Evolutionary conservation across 2,329 filamentous ascomycete genomes (phyloP).

Genomic region (Sclerotinia minor): DNA sequence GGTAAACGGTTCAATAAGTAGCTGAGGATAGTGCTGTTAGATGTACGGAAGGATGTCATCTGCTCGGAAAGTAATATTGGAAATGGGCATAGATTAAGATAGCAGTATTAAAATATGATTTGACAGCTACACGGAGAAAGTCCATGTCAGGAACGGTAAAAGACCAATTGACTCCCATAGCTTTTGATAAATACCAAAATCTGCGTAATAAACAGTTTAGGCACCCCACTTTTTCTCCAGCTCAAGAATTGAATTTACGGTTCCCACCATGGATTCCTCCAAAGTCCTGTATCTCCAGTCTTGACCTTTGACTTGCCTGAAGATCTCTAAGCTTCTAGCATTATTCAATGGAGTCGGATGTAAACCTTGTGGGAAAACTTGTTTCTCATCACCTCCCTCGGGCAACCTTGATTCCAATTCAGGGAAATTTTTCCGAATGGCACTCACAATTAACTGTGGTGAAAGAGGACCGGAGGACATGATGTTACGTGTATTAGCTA

Average conservation of each 20-base stretch:
- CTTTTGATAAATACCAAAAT: not conserved
- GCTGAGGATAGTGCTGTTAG: not conserved
- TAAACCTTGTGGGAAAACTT: slow-evolving; percentile 33
- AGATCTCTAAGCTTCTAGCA: slow-evolving; percentile 28
- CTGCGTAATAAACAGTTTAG: not conserved
- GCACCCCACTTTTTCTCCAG: slow-evolving; percentile 32
- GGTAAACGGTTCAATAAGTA: not conserved
- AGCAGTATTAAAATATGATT: no score
- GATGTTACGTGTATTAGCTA: slow-evolving; percentile 61
- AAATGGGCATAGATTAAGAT: not conserved
- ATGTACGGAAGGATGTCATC: not conserved
- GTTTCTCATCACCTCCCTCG: slow-evolving; percentile 44
- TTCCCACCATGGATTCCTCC: slow-evolving; percentile 38
- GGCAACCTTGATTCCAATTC: slow-evolving; percentile 49
- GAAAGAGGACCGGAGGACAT: slow-evolving; percentile 55
- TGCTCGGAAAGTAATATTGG: not conserved
- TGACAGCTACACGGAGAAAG: not conserved
- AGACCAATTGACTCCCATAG: not conserved
- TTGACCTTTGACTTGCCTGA: slow-evolving; percentile 15
- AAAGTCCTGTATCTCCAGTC: slow-evolving; percentile 36
- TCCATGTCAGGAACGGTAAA: not conserved
- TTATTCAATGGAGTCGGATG: slow-evolving; percentile 35
- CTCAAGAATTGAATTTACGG: slow-evolving; percentile 37
- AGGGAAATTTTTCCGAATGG: slow-evolving; percentile 55
- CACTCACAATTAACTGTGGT: slow-evolving; percentile 57